Percentiles rank a stretch among this genome's conserved stretches.
Conservation (phyloP, 768 basidiomycete genomes). For the Russula vinacea region DNA sequence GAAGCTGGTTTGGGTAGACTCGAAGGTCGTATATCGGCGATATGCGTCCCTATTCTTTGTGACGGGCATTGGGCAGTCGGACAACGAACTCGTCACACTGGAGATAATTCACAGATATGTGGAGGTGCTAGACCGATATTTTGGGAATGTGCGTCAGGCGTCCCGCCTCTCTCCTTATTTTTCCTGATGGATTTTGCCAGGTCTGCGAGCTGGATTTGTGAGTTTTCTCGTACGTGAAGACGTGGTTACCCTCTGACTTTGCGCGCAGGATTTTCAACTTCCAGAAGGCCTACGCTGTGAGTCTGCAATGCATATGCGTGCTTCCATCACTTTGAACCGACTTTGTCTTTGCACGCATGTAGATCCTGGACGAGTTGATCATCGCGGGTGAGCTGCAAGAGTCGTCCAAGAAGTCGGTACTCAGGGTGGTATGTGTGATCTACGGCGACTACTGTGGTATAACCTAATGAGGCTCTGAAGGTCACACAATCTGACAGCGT, state of each 20-base stretch:
- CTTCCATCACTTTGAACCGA: background rate
- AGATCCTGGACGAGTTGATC: slow-evolving; percentile 91
- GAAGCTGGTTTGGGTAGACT: slow-evolving; percentile 43
- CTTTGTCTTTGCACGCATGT: background rate
- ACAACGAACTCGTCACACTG: slow-evolving; percentile 90
- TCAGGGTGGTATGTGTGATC: slow-evolving; percentile 49
- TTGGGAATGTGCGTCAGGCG: slow-evolving; percentile 71
- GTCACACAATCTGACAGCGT: slow-evolving; percentile 82
- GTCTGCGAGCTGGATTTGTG: slow-evolving; percentile 92
- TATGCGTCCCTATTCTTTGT: slow-evolving; percentile 97
- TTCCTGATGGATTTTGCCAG: slow-evolving; percentile 38
- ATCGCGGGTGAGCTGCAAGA: slow-evolving; percentile 94
- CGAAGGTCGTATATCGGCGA: slow-evolving; percentile 89
- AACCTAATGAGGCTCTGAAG: slow-evolving; percentile 39
- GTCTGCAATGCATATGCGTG: background rate
- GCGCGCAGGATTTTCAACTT: slow-evolving; percentile 88
- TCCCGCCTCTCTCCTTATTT: background rate
- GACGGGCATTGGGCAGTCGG: slow-evolving; percentile 72
- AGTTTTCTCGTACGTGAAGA: slow-evolving; percentile 31
- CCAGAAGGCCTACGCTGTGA: slow-evolving; percentile 88
- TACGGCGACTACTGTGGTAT: background rate
- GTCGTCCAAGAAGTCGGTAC: slow-evolving; percentile 71
- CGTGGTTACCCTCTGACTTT: slow-evolving; percentile 10
- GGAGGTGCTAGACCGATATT: slow-evolving; percentile 79
- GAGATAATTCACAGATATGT: slow-evolving; percentile 95